These are phyloP conservation scores for Colletotrichum melonis DNA, from an alignment of 2,329 filamentous ascomycete genomes.

Conservation along the genomic window DNA sequence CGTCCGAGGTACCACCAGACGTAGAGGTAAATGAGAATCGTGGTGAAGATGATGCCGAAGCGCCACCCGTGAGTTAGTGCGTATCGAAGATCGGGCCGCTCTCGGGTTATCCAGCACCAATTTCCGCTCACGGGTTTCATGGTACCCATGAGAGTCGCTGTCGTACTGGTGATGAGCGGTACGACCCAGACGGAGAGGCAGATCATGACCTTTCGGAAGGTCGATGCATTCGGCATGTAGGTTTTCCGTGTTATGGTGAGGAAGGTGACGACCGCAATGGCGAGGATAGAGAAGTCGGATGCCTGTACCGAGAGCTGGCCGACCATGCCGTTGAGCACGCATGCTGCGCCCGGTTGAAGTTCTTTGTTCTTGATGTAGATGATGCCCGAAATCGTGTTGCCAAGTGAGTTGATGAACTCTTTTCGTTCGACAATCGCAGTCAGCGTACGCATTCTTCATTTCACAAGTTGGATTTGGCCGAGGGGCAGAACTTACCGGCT, in stretches of 20 bases:
- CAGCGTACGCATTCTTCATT: background rate
- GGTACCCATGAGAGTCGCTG: conserved; percentile 44
- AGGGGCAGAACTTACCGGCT: conserved; percentile 37
- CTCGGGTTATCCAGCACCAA: conserved; percentile 59
- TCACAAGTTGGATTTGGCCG: background rate
- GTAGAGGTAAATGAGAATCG: conserved; percentile 54
- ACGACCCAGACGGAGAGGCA: conserved; percentile 54
- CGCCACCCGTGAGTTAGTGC: conserved; percentile 58
- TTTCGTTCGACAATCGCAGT: conserved; percentile 1
- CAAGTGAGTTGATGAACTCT: conserved; percentile 55
- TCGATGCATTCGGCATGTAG: conserved; percentile 45
- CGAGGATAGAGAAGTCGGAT: conserved; percentile 55
- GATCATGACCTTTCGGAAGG: conserved; percentile 44
- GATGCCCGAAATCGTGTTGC: conserved; percentile 55
- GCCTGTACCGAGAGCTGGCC: conserved; percentile 59
- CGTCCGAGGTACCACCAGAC: conserved; percentile 50
- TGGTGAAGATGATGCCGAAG: conserved; percentile 53
- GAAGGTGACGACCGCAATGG: conserved; percentile 56
- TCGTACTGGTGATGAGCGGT: conserved; percentile 49
- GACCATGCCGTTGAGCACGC: conserved; percentile 55
- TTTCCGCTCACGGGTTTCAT: conserved; percentile 51
- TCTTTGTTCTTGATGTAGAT: conserved; percentile 43
- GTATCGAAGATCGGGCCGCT: conserved; percentile 53
- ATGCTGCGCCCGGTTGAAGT: conserved; percentile 45
- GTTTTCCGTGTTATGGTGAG: conserved; percentile 50